Evolutionary conservation across 73 alveolate species (phyloP), one percentile per base, ranked within the genome.

Genomic region (Stentor coeruleus): DNA sequence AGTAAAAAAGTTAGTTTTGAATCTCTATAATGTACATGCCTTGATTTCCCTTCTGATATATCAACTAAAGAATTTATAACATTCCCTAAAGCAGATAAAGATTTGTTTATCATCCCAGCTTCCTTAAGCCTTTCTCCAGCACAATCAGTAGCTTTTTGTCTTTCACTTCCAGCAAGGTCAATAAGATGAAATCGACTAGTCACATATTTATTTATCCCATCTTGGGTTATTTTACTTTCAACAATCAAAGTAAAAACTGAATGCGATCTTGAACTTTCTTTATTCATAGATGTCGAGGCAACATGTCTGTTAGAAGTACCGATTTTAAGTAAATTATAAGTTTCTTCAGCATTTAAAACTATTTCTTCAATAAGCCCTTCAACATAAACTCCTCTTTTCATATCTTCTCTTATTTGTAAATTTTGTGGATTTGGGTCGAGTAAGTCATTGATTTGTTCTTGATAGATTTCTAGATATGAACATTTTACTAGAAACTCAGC

Each of bases 91-190:
- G 2, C 26, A 14, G 82, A 20, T 31, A 76, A 40, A 39, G 82
- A 81, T 38, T 93, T 82, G 81, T 95, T 95, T 37, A 95, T 95
- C 79, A 88, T 93, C 57, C 92, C 86, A 0, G 99, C 99, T 83
- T 95, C 99, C 84, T 93, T 92, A 20, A 95, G 82, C 60, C 97
- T 88, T 57, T 91, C 91, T 30, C 98, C 96, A 0, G 85, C 86
- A 6, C 97, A 93, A 38, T 91, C 91, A 3, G 99, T 91, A 75
- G 83, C 83, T 36, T 87, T 82, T 66, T 91, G 84, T 59, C 95
- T 81, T 87, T 93, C 98, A 58, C 95, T 86, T 35, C 98, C 98
- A 6, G 98, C 98, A 37, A 93, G 84, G 87, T 93, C 98, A 30
- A 93, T 93, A 39, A 93, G 82, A 75, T 95, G 95, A 39, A 95